Conservation (phyloP, 306 rosid species). For the Glycine tomentella region DNA sequence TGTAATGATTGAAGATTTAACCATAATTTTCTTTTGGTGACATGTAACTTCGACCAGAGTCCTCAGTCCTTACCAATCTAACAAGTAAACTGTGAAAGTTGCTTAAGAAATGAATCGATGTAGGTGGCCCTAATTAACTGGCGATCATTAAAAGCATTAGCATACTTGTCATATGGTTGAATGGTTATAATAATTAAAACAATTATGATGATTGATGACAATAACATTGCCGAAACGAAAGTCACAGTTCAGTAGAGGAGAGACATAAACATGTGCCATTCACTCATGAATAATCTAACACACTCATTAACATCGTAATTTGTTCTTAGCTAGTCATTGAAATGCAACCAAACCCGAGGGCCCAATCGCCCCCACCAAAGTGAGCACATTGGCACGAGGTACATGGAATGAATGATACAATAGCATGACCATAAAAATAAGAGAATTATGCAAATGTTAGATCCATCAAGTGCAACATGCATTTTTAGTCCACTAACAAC, state of each 20-base stretch:
- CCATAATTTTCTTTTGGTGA: constrained; percentile 11
- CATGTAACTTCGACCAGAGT: constrained; percentile 9
- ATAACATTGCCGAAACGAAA: constrained; percentile 39
- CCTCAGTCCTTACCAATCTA: constrained; percentile 5
- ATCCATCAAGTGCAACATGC: constrained; percentile 55
- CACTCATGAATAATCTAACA: constrained; percentile 45
- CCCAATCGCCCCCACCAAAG: constrained; percentile 59
- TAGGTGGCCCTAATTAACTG: constrained; percentile 31
- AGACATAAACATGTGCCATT: constrained; percentile 57
- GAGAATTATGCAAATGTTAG: constrained; percentile 46
- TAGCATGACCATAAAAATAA: constrained; percentile 40
- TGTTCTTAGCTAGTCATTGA: constrained; percentile 44
- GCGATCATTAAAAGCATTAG: constrained; percentile 46
- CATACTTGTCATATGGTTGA: constrained; percentile 32
- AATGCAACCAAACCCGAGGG: constrained; percentile 37
- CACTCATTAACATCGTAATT: constrained; percentile 43
- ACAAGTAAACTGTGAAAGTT: background rate
- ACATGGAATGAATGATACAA: constrained; percentile 44
- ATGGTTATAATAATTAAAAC: constrained; percentile 42
- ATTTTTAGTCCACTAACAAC: constrained; percentile 51
- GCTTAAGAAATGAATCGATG: constrained; percentile 40
- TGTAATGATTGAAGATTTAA: constrained; percentile 1
- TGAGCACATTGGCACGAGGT: constrained; percentile 42
- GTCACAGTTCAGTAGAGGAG: constrained; percentile 24
- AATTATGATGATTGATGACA: constrained; percentile 43